Evolutionary conservation across 2,329 filamentous ascomycete genomes (phyloP), one percentile per base, ranked within the genome.

Genomic region (Pseudomassariella vexata): DNA sequence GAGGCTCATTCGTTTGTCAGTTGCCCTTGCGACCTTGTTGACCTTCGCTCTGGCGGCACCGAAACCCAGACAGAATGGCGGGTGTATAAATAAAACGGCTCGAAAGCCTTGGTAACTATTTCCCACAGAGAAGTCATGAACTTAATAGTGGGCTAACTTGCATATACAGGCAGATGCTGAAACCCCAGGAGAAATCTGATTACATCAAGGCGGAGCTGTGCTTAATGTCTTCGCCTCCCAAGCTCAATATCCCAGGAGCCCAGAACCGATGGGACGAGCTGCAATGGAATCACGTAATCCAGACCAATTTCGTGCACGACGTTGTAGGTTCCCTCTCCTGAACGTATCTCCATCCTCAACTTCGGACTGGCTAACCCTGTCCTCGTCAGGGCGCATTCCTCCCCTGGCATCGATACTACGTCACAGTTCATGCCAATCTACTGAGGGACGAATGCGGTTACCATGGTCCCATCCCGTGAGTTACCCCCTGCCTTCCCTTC

Each of bases 341-440:
- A n/a, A n/a, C n/a, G n/a, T n/a, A n/a, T n/a, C n/a, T n/a, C n/a
- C n/a, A n/a, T n/a, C n/a, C n/a, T n/a, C n/a, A n/a, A n/a, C n/a
- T n/a, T n/a, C n/a, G n/a, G n/a, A n/a, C n/a, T n/a, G n/a, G n/a
- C n/a, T n/a, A n/a, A n/a, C n/a, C n/a, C n/a, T n/a, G n/a, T n/a
- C n/a, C n/a, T n/a, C n/a, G n/a, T n/a, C n/a, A 32, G 59, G 59
- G 3, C 31, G 62, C 30, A 9, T 44, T 44, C 24, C 35, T 44
- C 3, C 41, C 41, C 7, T 41, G 37, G 16, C 41, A 39, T 14
- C 30, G 41, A 19, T 44, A 44, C 27, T 28, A 37, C 12, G 22
- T 44, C n/a, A 39, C 33, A 1, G 20, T 26, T 5, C 36, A 44
- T 24, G 36, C 37, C 21, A 21, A 28, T 16, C 18, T 38, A 1